Percentiles rank a stretch among this genome's conserved stretches.
Evolutionary conservation across 768 basidiomycete genomes (phyloP).

Genomic region (Trametes villosa): DNA sequence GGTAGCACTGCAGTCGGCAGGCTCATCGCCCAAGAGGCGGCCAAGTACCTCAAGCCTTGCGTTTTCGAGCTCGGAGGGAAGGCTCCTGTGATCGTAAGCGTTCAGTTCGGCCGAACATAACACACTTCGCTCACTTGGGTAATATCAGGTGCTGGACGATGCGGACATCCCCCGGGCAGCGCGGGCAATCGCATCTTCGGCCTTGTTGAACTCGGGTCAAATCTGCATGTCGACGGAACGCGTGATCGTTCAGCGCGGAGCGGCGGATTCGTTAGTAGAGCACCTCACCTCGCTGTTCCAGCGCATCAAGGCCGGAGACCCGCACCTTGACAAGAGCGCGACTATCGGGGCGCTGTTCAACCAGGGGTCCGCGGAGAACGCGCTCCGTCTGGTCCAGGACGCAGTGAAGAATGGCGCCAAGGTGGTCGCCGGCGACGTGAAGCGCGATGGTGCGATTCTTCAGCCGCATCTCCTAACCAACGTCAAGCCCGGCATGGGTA

Average conservation of each 20-base stretch:
- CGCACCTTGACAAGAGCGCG: constrained; percentile 32
- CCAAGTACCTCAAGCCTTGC: constrained; percentile 57
- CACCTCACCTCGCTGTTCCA: constrained; percentile 39
- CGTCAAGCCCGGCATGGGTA: constrained; percentile 51
- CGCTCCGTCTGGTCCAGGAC: constrained; percentile 48
- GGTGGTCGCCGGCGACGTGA: constrained; percentile 49
- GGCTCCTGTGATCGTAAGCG: constrained; percentile 55
- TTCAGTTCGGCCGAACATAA: background rate
- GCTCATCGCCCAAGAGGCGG: constrained; percentile 57
- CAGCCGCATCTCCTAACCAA: constrained; percentile 54
- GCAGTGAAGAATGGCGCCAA: constrained; percentile 49
- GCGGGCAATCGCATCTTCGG: constrained; percentile 48
- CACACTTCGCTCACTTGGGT: background rate
- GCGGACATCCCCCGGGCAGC: constrained; percentile 60
- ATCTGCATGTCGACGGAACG: constrained; percentile 65
- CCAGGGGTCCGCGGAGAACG: constrained; percentile 48
- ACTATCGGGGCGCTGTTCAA: constrained; percentile 48
- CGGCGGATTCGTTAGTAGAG: constrained; percentile 41
- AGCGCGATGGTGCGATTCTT: constrained; percentile 45
- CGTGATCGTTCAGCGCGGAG: constrained; percentile 51
- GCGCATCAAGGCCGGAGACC: constrained; percentile 46
- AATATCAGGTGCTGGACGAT: constrained; percentile 50
- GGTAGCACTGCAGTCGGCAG: constrained; percentile 58
- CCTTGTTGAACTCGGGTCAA: constrained; percentile 55
- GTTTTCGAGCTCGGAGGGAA: constrained; percentile 62